These are phyloP conservation scores for Phytophthora hybrid DNA, from an alignment of 352 stramenopile species.

Conservation along the genomic window DNA sequence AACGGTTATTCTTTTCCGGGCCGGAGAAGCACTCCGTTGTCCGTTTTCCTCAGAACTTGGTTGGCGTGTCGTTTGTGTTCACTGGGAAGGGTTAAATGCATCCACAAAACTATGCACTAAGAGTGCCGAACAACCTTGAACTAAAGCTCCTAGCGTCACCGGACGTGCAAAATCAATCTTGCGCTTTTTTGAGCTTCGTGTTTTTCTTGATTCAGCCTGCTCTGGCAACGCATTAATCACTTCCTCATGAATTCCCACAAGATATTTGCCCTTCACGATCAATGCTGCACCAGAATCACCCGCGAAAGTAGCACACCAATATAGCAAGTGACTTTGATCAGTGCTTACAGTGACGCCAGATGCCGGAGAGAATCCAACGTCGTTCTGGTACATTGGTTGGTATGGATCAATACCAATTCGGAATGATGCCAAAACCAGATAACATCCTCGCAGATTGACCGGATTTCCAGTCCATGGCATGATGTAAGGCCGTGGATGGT, in stretches of 20 bases:
- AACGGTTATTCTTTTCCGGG: too few species aligned
- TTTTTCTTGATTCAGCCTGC: neutral
- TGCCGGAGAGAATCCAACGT: neutral
- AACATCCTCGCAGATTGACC: neutral
- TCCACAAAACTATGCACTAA: neutral
- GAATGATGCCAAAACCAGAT: neutral
- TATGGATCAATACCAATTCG: neutral
- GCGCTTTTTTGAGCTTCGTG: too few species aligned
- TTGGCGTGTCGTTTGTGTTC: slow-evolving; percentile 1
- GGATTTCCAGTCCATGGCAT: neutral
- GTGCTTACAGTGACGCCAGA: neutral
- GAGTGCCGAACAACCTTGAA: neutral
- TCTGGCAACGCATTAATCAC: neutral
- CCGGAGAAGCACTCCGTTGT: too few species aligned
- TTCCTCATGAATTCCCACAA: neutral
- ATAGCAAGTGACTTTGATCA: neutral
- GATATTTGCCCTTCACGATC: neutral
- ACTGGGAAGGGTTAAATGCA: slow-evolving; percentile 1
- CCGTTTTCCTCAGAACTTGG: too few species aligned
- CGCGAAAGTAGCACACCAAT: neutral
- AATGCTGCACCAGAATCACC: neutral
- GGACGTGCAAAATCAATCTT: neutral
- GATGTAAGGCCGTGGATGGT: neutral
- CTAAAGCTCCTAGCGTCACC: neutral
- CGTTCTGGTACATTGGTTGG: neutral